Base-by-base conservation (phyloP, 2,329 filamentous ascomycete genomes). In the Rutstroemia sp. region DNA sequence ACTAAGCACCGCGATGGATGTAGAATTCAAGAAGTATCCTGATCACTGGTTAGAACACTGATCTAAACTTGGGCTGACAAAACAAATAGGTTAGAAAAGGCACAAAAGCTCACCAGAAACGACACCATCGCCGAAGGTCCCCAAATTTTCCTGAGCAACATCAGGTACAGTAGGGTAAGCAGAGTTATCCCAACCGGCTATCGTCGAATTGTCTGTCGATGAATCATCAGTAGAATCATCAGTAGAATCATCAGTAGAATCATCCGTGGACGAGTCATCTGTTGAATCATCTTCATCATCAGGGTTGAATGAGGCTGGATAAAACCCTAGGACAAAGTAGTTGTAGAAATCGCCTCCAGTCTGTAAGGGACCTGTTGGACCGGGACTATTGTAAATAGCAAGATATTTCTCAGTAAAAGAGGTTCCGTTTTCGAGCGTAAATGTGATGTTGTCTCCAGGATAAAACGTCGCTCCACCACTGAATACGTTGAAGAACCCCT, bases 381-480 rank as follows among this genome's bases (percentile, higher is more conserved):
- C 48, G 58, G 61, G 49, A 19, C 51, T 52, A 47, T 62, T 55
- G 19, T 64, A 66, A n/a, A 61, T 47, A 64, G 69, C 71, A n/a
- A 68, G n/a, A 47, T 67, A 73, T 5, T 63, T 48, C 19, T 66
- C 51, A 10, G 67, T 61, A n/a, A 70, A 52, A 10, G 49, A 55
- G 0, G 71, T 73, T 8, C 71, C 70, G 51, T 74, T 74, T 42
- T 69, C 70, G 49, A 73, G 69, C 0, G 64, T 61, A 44, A 74
- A 61, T 0, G 67, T 69, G 3, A 72, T 69, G 3, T 58, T 60
- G 7, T 69, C 66, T 7, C 70, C 71, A 9, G 71, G 71, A 53
- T 72, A 74, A 38, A 73, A 72, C 4, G 68, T 69, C 0, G 65
- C 60, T 9, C 56, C 63, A 4, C 70, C 70, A 16, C 61, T 61